Base-by-base conservation (phyloP, 352 stramenopile genomes). In the Phytopythium helicoides region DNA sequence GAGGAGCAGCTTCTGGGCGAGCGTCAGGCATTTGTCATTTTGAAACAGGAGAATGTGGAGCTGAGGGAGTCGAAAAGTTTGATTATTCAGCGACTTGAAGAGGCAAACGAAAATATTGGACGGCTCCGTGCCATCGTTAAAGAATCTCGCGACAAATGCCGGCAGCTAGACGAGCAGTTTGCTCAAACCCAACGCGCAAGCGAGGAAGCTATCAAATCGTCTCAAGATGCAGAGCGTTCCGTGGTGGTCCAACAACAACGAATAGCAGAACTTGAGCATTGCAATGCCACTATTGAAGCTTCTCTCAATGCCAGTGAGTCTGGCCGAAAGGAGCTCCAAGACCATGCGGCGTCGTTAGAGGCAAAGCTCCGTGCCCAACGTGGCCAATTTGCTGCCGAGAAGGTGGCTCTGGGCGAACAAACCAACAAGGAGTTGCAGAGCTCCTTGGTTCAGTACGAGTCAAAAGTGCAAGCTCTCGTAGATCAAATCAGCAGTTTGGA, bases 81-180 rank as follows among this genome's bases (percentile, higher is more conserved):
- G 12, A 41, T 86, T 11, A 52, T 77, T 3, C 75, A 87, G 33
- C 71, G 80, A 10, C 53, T 90, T 3, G 75, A 86, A 65, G 80
- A 90, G 57, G 71, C 80, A 6, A 90, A 90, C 34, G 71, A 76
- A 23, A 85, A 88, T 45, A 56, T 90, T 21, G 80, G 80, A 3
- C 73, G 68, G 16, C 60, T 90, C 33, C 75, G 77, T 1, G 65
- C 56, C 42, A 60, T 90, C 33, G 70, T 88, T 16, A 72, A 74
- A 23, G 62, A 79, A 34, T 56, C 60, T 7, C 61, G 76, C 42
- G 47, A 52, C 11, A 81, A 75, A 26, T 65, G 59, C 11, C 56
- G 67, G 18, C 40, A 55, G 0, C 40, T 73, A 26, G 61, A 80
- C 1, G 64, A 81, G 10, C 57, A 71, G 7, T 40, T 68, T 14